Percentiles rank a stretch among this genome's conserved stretches.
Evolutionary conservation across 2,329 filamentous ascomycete genomes (phyloP).

Genomic region (Ophiostoma pallidulum): DNA sequence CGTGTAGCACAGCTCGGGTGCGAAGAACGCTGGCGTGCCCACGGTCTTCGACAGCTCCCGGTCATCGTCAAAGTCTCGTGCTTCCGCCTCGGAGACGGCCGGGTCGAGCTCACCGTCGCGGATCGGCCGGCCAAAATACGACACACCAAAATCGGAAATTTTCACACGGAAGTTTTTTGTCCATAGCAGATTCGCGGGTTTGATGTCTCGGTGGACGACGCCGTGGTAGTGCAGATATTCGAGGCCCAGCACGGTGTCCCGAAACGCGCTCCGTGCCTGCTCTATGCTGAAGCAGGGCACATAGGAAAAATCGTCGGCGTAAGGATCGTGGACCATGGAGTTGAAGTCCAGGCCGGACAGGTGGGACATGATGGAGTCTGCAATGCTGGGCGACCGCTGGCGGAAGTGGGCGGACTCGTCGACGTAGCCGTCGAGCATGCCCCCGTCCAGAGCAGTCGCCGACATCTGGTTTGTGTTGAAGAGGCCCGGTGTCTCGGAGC

Average conservation of each 20-base stretch:
- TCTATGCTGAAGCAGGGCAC: conserved; percentile 87
- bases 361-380: conserved; percentile 64
- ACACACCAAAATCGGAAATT: conserved; percentile 98
- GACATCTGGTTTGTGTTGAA: conserved; percentile 43
- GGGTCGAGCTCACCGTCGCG: conserved; percentile 73
- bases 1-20: conserved; percentile 89
- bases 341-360: conserved; percentile 57
- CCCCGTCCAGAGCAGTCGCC: conserved; percentile 58
- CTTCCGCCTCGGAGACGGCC: conserved; percentile 68
- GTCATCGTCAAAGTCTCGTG: conserved; percentile 81
- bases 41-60: conserved; percentile 97
- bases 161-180: conserved; percentile 80
- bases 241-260: conserved; percentile 84
- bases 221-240: conserved; percentile 89
- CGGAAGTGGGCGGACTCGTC: conserved; percentile 46
- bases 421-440: conserved; percentile 63
- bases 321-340: conserved; percentile 49
- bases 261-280: conserved; percentile 73
- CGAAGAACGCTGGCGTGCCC: conserved; percentile 94
- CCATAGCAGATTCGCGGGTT: conserved; percentile 83
- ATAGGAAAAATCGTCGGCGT: conserved; percentile 82
- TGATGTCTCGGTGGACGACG: conserved; percentile 77
- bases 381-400: conserved; percentile 68
- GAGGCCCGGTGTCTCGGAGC: conserved; percentile 44
- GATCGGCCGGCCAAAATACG: conserved; percentile 85